Percentiles rank a stretch among this genome's conserved stretches.
These are phyloP conservation scores for Poronia punctata DNA, from an alignment of 495 filamentous ascomycete genomes.

Conservation along the genomic window DNA sequence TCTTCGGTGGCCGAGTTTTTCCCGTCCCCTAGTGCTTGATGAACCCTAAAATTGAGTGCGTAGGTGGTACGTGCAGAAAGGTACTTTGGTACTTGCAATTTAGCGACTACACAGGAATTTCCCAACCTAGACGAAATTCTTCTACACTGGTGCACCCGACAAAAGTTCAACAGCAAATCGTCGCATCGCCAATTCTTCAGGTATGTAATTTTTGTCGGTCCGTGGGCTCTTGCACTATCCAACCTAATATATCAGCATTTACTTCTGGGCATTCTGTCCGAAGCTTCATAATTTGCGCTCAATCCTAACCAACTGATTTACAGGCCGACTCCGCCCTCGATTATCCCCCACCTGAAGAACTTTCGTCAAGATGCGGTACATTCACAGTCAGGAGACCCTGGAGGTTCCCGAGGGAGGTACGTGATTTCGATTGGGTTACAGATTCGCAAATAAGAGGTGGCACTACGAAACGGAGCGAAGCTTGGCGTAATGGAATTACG, in stretches of 20 bases:
- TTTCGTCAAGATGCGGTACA: slow-evolving; percentile 86
- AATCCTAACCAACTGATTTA: slow-evolving; percentile 10
- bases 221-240: not conserved
- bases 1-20: slow-evolving; percentile 12
- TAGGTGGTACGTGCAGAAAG: slow-evolving; percentile 4
- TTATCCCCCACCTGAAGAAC: slow-evolving; percentile 30
- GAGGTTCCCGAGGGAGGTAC: slow-evolving; percentile 93
- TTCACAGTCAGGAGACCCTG: slow-evolving; percentile 92
- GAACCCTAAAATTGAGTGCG: slow-evolving; percentile 9
- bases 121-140: slow-evolving; percentile 25
- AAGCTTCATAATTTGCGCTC: not conserved
- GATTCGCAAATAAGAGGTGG: not conserved
- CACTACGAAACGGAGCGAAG: too few species aligned
- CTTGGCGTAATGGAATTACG: too few species aligned
- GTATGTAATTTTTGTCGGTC: slow-evolving; percentile 17
- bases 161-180: slow-evolving; percentile 10
- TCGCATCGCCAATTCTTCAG: slow-evolving; percentile 23
- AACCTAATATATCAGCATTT: not conserved
- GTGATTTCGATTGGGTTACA: slow-evolving; percentile 26
- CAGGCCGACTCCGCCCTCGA: slow-evolving; percentile 22
- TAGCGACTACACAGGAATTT: slow-evolving; percentile 29
- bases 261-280: slow-evolving; percentile 2
- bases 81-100: slow-evolving; percentile 23
- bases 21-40: slow-evolving; percentile 1
- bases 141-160: slow-evolving; percentile 18